Percentiles rank a stretch among this genome's conserved stretches.
These are phyloP conservation scores for Brassica rapa DNA, from an alignment of 345 rosid genomes.

Conservation along the genomic window DNA sequence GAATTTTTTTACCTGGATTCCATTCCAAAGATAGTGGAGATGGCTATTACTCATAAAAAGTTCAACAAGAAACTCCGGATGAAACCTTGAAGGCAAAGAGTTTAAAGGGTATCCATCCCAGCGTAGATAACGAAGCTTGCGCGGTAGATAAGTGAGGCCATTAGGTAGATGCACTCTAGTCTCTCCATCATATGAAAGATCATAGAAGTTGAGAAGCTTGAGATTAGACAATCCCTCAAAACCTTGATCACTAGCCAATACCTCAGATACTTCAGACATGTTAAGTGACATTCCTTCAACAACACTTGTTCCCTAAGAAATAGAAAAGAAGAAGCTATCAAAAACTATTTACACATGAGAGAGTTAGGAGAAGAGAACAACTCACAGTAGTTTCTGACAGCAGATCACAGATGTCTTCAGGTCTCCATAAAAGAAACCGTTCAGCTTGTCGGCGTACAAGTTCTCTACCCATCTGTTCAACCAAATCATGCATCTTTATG, in stretches of 20 bases:
- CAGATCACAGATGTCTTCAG: slow-evolving; percentile 30
- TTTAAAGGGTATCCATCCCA: slow-evolving; percentile 41
- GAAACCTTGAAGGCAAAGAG: slow-evolving; percentile 40
- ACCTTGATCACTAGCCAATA: slow-evolving; percentile 4
- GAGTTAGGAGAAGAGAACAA: neutral
- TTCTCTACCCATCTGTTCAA: neutral
- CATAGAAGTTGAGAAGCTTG: slow-evolving; percentile 36
- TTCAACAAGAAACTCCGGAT: slow-evolving; percentile 34
- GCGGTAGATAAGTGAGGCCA: slow-evolving; percentile 32
- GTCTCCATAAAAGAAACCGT: slow-evolving; percentile 35
- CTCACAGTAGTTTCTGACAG: slow-evolving; percentile 24
- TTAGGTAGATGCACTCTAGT: slow-evolving; percentile 18
- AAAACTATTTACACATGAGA: slow-evolving; percentile 7
- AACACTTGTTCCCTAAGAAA: slow-evolving; percentile 36
- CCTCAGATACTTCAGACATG: slow-evolving; percentile 10
- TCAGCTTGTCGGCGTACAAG: slow-evolving; percentile 3
- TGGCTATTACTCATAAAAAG: slow-evolving; percentile 33
- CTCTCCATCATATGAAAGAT: slow-evolving; percentile 37
- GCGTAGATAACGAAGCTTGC: slow-evolving; percentile 36
- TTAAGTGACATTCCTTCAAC: slow-evolving; percentile 36
- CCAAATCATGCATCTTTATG: neutral
- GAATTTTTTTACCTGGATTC: slow-evolving; percentile 22
- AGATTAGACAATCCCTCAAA: slow-evolving; percentile 35
- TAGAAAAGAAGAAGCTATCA: slow-evolving; percentile 4
- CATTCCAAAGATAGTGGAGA: slow-evolving; percentile 41